Percentiles rank a stretch among this genome's conserved stretches.
These are phyloP conservation scores for Aspergillus fischeri DNA, from an alignment of 2,329 filamentous ascomycete species.

Conservation along the genomic window DNA sequence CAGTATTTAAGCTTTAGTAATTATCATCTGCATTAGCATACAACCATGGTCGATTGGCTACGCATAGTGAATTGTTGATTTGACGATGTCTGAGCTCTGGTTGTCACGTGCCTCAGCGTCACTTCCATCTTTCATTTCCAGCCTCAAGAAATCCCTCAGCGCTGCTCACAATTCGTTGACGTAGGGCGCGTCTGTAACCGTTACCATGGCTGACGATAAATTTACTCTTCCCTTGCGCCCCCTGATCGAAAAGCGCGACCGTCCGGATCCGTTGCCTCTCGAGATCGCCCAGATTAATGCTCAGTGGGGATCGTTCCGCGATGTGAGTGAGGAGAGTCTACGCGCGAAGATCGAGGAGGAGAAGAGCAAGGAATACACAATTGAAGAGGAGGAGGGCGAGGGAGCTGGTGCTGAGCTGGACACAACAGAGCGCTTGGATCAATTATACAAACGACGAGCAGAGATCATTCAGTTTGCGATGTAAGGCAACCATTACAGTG, in stretches of 20 bases:
- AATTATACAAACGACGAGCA: conserved; percentile 41
- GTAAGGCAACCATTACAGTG: conserved; percentile 23
- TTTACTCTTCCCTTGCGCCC: conserved; percentile 61
- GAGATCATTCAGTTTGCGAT: conserved; percentile 43
- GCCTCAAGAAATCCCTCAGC: background rate
- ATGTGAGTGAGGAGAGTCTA: conserved; percentile 70
- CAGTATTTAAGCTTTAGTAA: background rate
- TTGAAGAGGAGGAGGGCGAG: conserved; percentile 41
- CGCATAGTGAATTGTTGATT: too few species aligned
- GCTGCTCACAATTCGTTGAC: background rate
- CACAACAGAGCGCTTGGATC: conserved; percentile 36
- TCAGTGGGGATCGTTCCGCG: conserved; percentile 76
- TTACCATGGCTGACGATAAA: conserved; percentile 32
- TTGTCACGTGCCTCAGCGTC: background rate
- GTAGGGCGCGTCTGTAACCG: background rate
- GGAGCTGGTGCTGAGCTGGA: conserved; percentile 30
- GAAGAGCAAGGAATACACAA: conserved; percentile 47
- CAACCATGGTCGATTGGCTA: background rate
- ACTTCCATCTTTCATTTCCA: background rate
- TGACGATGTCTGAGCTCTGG: background rate
- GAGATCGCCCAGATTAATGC: conserved; percentile 75
- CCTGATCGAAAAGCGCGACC: conserved; percentile 42
- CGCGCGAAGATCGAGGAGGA: conserved; percentile 60
- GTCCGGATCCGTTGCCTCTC: conserved; percentile 60
- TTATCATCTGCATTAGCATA: background rate